Base-by-base conservation (phyloP, 169 alveolate species). In the Eimeria sp. region DNA sequence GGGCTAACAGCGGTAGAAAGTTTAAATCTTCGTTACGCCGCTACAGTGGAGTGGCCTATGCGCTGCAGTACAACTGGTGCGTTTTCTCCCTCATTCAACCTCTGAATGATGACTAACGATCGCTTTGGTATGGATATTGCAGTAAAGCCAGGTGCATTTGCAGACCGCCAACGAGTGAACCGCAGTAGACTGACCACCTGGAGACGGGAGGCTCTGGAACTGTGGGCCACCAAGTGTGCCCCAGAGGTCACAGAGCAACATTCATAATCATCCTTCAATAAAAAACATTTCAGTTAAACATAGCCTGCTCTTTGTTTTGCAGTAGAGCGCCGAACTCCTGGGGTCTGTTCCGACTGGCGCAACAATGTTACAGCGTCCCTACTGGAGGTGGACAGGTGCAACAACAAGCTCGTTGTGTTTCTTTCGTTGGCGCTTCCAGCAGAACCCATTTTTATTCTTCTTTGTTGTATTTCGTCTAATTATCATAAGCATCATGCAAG, bases 371-470 rank as follows among this genome's bases (percentile, higher is more conserved):
- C 83, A 18, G 30, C 16, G 57, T 40, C 57, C 4, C 1, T 18
- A 4, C 83, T 16, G 30, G 57, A 73, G 83, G 57, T 40, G 51
- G 51, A 73, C 83, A 73, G 83, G 83, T 73, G 83, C 83, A 73
- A 73, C 83, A 30, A 40, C 57, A 14, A 40, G 57, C 54, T 34
- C 25, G 57, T 40, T 73, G 13, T 16, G 30, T 73, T 40, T 70
- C 16, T 30, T 20, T 27, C 13, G 0, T 27, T 9, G 78, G 27
- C 27, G 18, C 18, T 16, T 5, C 57, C 54, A 40, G 0, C 83
- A 40, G 30, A 40, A 11, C 57, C 22, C 83, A 34, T 5, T 40
- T 73, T 73, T 40, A n/a, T 1, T 43, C 54, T 73, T 73, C 57
- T 16, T 34, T 18, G 30, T 6, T 14, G 30, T 16, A 40, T 0